These are phyloP conservation scores for Dissophora ornata DNA, from an alignment of 192 early-diverging fungal genomes.

Conservation along the genomic window DNA sequence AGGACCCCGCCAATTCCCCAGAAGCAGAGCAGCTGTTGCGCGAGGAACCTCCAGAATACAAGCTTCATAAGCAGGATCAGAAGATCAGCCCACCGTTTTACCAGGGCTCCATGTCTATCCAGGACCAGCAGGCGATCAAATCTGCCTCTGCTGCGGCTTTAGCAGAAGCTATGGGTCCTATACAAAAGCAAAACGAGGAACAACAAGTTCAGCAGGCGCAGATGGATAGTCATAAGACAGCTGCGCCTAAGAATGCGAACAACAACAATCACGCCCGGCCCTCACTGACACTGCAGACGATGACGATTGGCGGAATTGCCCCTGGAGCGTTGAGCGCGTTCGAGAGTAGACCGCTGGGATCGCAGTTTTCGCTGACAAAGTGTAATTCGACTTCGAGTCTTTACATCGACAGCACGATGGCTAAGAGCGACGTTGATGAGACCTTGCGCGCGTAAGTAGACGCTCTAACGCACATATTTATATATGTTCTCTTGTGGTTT, in stretches of 20 bases:
- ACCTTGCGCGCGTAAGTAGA: conserved; percentile 43
- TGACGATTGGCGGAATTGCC: conserved; percentile 20
- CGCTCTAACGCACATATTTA: not conserved
- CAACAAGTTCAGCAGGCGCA: not conserved
- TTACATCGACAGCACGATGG: conserved; percentile 52
- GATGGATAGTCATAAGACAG: too few species aligned
- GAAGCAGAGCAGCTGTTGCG: not conserved
- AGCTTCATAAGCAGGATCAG: conserved; percentile 9
- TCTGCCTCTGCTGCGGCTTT: not conserved
- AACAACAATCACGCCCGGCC: not conserved
- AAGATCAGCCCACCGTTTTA: not conserved
- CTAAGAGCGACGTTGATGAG: conserved; percentile 49
- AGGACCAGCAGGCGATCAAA: not conserved
- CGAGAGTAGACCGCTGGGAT: conserved; percentile 14
- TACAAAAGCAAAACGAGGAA: not conserved
- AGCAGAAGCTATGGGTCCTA: not conserved
- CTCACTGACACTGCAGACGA: conserved; percentile 26
- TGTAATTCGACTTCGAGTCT: conserved; percentile 52
- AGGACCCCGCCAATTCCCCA: conserved; percentile 1
- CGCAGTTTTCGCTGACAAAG: conserved; percentile 44
- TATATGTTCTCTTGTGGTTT: not conserved
- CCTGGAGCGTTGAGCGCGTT: conserved; percentile 38
- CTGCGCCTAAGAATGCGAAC: not conserved
- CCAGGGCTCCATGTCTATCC: too few species aligned
- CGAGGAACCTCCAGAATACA: conserved; percentile 21